Percentiles rank a stretch among this genome's conserved stretches.
Conservation (phyloP, 2,329 filamentous ascomycete species). For the Camillea tinctor region DNA sequence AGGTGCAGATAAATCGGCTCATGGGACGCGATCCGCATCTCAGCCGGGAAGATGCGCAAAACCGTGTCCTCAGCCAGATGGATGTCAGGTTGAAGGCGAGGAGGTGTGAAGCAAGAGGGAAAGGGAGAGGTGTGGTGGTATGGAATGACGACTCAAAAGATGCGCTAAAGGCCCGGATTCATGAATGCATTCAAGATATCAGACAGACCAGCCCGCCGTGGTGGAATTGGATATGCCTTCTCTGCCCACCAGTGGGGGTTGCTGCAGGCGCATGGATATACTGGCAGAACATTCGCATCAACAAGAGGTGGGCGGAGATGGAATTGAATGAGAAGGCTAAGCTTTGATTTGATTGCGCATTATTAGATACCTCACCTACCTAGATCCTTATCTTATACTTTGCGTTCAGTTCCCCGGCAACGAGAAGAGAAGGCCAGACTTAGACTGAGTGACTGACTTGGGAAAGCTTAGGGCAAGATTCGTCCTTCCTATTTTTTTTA, state of each 20-base stretch:
- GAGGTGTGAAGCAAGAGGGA: conserved; percentile 64
- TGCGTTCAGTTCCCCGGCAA: no score
- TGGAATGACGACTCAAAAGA: conserved; percentile 83
- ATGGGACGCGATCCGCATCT: conserved; percentile 74
- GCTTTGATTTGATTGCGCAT: conserved; percentile 29
- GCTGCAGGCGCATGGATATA: conserved; percentile 68
- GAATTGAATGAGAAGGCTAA: conserved; percentile 47
- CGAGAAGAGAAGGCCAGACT: no score
- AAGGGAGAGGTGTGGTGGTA: conserved; percentile 72
- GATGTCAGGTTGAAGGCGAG: conserved; percentile 82
- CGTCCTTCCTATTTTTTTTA: no score
- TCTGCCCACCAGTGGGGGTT: conserved; percentile 74
- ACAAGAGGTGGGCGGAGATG: conserved; percentile 66
- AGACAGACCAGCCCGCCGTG: conserved; percentile 66
- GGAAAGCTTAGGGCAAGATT: no score
- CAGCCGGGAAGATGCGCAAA: conserved; percentile 80
- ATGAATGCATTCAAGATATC: conserved; percentile 63
- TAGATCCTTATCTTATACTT: no score
- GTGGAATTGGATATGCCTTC: conserved; percentile 75
- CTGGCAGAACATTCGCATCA: conserved; percentile 68
- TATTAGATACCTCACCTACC: no score
- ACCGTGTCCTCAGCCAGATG: conserved; percentile 81
- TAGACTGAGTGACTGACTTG: no score
- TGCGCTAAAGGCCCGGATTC: conserved; percentile 67
- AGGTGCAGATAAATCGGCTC: conserved; percentile 78